Evolutionary conservation across 129 eudicot genomes (phyloP), one percentile per base, ranked within the genome.

Genomic region (Pseudognaphalium luteoalbum): DNA sequence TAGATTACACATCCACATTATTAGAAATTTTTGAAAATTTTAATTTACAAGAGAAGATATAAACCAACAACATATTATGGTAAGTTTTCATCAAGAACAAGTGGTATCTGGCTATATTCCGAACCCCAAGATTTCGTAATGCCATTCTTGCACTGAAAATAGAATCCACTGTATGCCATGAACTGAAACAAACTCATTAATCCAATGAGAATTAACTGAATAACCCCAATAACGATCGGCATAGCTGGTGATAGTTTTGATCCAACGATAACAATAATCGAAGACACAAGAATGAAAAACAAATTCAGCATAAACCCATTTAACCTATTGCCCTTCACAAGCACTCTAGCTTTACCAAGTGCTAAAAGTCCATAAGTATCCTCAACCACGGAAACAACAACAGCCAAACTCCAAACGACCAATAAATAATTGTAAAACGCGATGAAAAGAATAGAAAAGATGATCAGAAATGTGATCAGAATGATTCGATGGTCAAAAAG

Each of bases 331-430:
- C 81, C 77, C 25, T 78, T 77, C 59, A 72, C 50, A 65, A 82
- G 79, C 39, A 67, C 82, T 66, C 78, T 47, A 72, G 85, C 85
- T 57, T 58, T 82, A 28, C 67, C 79, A 3, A 82, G 74, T 15
- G 85, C 76, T 6, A 20, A 70, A 78, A 72, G 33, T 37, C 86
- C 89, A 21, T 76, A 80, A 59, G 59, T 60, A 50, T 86, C 87
- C 72, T 89, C 91, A 20, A 82, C 34, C 6, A 84, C 82, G 0
- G 91, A 84, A 8, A 84, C 86, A 21, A 82, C 87, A 3, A 80
- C 10, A 6, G 71, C 82, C 63, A 84, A 21, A 44, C 16, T 28
- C 85, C 84, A 82, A 73, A 73, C 65, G 6, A 89, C 82, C 0
- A 73, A 44, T 17, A 85, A 35, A 52, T 89, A 78, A 12, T 84